Evolutionary conservation across 2,329 filamentous ascomycete genomes (phyloP), one percentile per base, ranked within the genome.

Genomic region (Ophiostoma tasmaniense): DNA sequence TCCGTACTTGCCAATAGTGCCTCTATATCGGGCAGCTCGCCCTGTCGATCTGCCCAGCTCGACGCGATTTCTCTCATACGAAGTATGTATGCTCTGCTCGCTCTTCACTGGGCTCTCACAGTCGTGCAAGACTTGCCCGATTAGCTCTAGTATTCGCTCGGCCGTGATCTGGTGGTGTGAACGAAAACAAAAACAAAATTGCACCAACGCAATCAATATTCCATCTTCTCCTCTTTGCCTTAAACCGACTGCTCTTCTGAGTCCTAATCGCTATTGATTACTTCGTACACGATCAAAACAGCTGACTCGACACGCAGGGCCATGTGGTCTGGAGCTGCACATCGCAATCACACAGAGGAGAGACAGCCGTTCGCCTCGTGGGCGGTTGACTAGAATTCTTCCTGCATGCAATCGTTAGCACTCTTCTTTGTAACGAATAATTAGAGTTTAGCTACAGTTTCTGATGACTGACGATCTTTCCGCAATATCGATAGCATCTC

Each of bases 201-300:
- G 55, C 55, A 61, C 55, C 25, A 61, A 45, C 55, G 25, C 13
- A 59, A 59, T 59, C 52, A 59, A 59, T 45, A 45, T 45, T 45
- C 42, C 42, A 14, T 7, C 10, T 45, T 20, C 42, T n/a, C 42
- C 42, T 45, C 20, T 45, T n/a, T 45, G 42, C 42, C n/a, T 39
- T 39, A 8, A 20, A 0, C 42, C 42, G 42, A 45, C 17, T 45
- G 4, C 4, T 45, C 17, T 45, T 20, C 3, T 20, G 42, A 3
- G 8, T 20, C 7, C 42, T 0, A 45, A 4, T 45, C n/a, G 42
- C 17, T 45, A 20, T n/a, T 17, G 20, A 45, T 45, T 45, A 45
- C 35, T 1, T 37, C 7, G 35, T 37, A 37, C 42, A n/a, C 42
- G 17, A 45, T 20, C 20, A 20, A 5, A n/a, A 45, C 42, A 10